Base-by-base conservation (phyloP, 1,284 basidiomycete genomes). In the Ustilago curta region DNA sequence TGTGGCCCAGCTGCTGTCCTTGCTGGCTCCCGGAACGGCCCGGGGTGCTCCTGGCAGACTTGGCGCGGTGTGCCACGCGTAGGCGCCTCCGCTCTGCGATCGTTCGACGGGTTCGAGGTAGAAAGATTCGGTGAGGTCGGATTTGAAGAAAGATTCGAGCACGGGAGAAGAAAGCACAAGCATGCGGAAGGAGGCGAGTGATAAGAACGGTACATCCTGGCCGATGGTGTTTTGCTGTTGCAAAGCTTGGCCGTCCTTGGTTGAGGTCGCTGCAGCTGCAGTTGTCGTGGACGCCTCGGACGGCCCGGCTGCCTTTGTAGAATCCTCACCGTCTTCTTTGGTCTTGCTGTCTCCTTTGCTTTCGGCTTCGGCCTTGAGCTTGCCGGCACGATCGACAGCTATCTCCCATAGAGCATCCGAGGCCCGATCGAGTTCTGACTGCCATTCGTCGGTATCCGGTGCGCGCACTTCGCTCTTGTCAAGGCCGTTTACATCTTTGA, bases 331-430 rank as follows among this genome's bases (percentile, higher is more conserved):
- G 50, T 61, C 66, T 65, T 69, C 51, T 23, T 60, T 69, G 40
- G 44, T 27, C 19, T 37, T 54, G 50, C 12, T 29, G 44, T 37
- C 42, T 37, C 32, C 18, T 9, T 53, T 40, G 50, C 23, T 54
- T 40, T 52, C 58, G 8, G 62, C 49, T 47, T 67, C 67, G 6
- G 61, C 52, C 21, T 54, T 56, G 19, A 83, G 51, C 63, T 80
- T 80, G 35, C 50, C 63, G 4, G 82, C 79, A 14, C 83, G 77
- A 39, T 81, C 80, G 37, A 74, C 67, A 8, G 83, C 79, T 32
- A 81, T 77, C 52, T 82, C 80, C 79, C 80, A 84, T 0, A 84
- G 70, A 18, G 78, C 78, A 27, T 83, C 83, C 0, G 79, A 71
- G 14, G 66, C 76, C 16, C 82, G 72, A 2, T 78, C 73, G 29